A percentile compares a stretch with the other conserved stretches of the same genome.
These are phyloP conservation scores for Kluyveromyces marxianus DNA, from an alignment of 1,139 yeast genomes.

Conservation along the genomic window DNA sequence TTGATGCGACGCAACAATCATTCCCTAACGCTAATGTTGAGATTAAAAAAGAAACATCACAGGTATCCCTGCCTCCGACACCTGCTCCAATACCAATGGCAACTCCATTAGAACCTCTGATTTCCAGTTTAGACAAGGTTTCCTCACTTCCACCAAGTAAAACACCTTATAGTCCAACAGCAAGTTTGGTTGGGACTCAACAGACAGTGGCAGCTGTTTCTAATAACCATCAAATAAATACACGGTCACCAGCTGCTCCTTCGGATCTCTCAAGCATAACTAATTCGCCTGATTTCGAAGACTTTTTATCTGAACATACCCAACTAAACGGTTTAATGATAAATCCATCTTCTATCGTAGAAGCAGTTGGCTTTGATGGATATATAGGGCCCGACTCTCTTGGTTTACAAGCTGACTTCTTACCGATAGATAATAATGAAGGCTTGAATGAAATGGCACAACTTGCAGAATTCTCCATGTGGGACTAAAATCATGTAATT, in stretches of 20 bases:
- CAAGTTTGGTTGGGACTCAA: neutral
- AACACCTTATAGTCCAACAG: neutral
- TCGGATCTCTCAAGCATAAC: slow-evolving; percentile 19
- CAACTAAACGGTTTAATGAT: slow-evolving; percentile 25
- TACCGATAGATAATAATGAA: slow-evolving; percentile 22
- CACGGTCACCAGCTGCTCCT: slow-evolving; percentile 11
- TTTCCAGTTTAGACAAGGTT: neutral
- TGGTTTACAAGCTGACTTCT: slow-evolving; percentile 15
- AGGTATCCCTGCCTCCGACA: neutral
- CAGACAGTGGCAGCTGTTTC: neutral
- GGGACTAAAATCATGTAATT: slow-evolving; percentile 12
- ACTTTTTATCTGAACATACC: slow-evolving; percentile 27
- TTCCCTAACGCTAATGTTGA: slow-evolving; percentile 1
- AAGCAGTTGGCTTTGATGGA: slow-evolving; percentile 27
- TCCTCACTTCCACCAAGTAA: neutral
- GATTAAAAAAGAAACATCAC: slow-evolving; percentile 8
- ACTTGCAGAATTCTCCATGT: slow-evolving; percentile 17
- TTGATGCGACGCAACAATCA: neutral
- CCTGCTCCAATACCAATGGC: slow-evolving; percentile 9
- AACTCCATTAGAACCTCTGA: slow-evolving; percentile 9
- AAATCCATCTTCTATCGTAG: slow-evolving; percentile 28
- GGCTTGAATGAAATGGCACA: slow-evolving; percentile 21
- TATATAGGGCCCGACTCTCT: slow-evolving; percentile 13
- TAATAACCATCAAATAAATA: neutral
- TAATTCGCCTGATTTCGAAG: slow-evolving; percentile 28